Evolutionary conservation across 495 filamentous ascomycete genomes (phyloP), one percentile per base, ranked within the genome.

Genomic region (Xylaria longipes): DNA sequence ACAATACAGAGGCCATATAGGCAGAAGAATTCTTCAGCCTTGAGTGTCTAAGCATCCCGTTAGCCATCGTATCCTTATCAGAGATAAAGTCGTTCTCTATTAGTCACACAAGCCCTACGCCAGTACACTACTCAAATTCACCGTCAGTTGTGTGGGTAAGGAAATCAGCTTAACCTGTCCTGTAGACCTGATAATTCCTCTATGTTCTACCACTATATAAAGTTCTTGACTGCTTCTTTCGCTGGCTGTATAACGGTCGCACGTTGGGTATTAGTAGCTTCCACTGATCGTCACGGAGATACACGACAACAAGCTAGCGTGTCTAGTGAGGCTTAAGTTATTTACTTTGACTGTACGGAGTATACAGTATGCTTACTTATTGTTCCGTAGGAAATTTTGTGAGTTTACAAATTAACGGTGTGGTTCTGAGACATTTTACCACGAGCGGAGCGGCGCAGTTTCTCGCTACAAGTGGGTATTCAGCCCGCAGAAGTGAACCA

Each of bases 301-400:
- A 48, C 25, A 52, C 63, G 63, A 65, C 63, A 52, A 48, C 2
- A 20, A 52, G 45, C 45, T 65, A 50, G 45, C 63, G 45, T 33
- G n/a, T 56, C 46, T 67, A 5, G n/a, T 39, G 33, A 39, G 11
- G 46, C 31, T 41, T 0, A 11, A 14, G 22, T 31, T 56, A 43
- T 48, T 20, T 54, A 29, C 7, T 22, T n/a, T 22, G 20, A 67
- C 64, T 22, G 33, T 39, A n/a, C n/a, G n/a, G n/a, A n/a, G n/a
- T n/a, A 56, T 56, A 56, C 48, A 66, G 45, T 50, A 31, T 29
- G 9, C 20, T 64, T 43, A 31, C 27, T n/a, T 48, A 5, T 50
- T 11, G 20, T 31, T 31, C 9, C 29, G 15, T 20, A 2, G 3
- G 22, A 37, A 60, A 37, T 11, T 33, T 37, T 56, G 2, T 3